Evolutionary conservation across 805 yeast genomes (phyloP).

Genomic region (Metschnikowia cubensis): DNA sequence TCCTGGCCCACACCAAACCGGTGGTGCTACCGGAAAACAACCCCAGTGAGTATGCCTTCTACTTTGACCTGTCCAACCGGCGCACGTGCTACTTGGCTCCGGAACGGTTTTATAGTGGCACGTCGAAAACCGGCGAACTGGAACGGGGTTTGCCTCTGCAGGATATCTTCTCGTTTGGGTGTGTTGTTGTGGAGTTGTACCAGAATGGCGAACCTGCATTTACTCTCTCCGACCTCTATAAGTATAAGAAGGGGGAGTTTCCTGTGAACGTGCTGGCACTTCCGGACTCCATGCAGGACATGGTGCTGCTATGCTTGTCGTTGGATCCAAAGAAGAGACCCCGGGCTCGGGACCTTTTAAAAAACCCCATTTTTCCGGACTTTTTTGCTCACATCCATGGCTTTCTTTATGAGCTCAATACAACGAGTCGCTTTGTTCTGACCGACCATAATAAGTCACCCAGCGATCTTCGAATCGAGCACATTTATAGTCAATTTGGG

Average conservation of each 20-base stretch:
- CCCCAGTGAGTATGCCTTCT: slow-evolving; percentile 87
- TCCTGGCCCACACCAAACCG: slow-evolving; percentile 76
- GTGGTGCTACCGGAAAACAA: slow-evolving; percentile 84
- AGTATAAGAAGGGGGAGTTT: slow-evolving; percentile 67
- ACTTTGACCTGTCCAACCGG: slow-evolving; percentile 85
- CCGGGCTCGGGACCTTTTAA: slow-evolving; percentile 51
- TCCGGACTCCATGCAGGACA: slow-evolving; percentile 46
- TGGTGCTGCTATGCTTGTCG: slow-evolving; percentile 62
- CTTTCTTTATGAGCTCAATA: slow-evolving; percentile 49
- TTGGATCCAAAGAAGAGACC: slow-evolving; percentile 60
- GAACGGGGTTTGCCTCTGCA: slow-evolving; percentile 48
- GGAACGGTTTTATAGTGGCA: slow-evolving; percentile 62
- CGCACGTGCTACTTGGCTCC: slow-evolving; percentile 92
- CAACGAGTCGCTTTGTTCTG: slow-evolving; percentile 15
- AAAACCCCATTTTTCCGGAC: slow-evolving; percentile 56
- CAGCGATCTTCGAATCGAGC: slow-evolving; percentile 50
- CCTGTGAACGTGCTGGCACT: slow-evolving; percentile 59
- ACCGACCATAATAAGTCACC: slow-evolving; percentile 21
- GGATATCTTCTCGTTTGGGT: slow-evolving; percentile 83
- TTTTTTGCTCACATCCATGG: slow-evolving; percentile 47
- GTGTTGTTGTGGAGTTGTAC: slow-evolving; percentile 86
- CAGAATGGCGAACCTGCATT: slow-evolving; percentile 84
- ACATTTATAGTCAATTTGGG: slow-evolving; percentile 57
- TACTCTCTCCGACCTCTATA: slow-evolving; percentile 81
- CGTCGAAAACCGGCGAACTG: slow-evolving; percentile 4